Evolutionary conservation across 306 rosid genomes (phyloP), one percentile per base, ranked within the genome.

Genomic region (Geum urbanum): DNA sequence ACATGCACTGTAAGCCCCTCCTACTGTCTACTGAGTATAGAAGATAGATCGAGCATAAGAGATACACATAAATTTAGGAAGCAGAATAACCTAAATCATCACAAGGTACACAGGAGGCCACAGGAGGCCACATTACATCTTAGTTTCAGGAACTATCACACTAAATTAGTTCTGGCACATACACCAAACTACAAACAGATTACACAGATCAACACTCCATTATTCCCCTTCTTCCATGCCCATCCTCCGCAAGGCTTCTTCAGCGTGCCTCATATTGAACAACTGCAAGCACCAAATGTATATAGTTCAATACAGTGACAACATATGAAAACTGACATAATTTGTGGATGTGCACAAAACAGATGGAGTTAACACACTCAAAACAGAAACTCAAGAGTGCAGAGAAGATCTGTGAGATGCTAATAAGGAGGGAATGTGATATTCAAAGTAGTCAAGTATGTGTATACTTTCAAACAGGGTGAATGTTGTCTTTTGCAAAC

Each of bases 231-330:
- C 9, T 39, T 13, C 66, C 39, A 61, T n/a, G 65, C 20, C 65
- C 45, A 59, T 37, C 45, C 19, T 35, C 65, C 14, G 45, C 45
- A 7, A 41, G 22, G 16, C 10, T 8, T 39, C 47, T 39, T 61
- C 66, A 61, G 48, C 66, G 66, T 8, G 63, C 73, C 63, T 69
- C 73, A 1, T 69, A 69, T 43, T 69, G 73, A 41, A 69, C 73
- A 61, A 61, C 66, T 61, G 66, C 48, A 61, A 40, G 14, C 16
- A 7, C 10, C 40, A 57, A 15, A 35, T 15, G 7, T 6, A 37
- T 14, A 59, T 1, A 59, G 22, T 37, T 59, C 41, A 61, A 61
- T 39, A 9, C 13, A 14, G 66, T 39, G 48, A 8, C 22, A 61
- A 47, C 4, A 18, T 27, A 2, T 39, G 45, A 61, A 9, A 16